Evolutionary conservation across 177 flowering plant genomes (phyloP).

Genomic region (Vitis hybrid): DNA sequence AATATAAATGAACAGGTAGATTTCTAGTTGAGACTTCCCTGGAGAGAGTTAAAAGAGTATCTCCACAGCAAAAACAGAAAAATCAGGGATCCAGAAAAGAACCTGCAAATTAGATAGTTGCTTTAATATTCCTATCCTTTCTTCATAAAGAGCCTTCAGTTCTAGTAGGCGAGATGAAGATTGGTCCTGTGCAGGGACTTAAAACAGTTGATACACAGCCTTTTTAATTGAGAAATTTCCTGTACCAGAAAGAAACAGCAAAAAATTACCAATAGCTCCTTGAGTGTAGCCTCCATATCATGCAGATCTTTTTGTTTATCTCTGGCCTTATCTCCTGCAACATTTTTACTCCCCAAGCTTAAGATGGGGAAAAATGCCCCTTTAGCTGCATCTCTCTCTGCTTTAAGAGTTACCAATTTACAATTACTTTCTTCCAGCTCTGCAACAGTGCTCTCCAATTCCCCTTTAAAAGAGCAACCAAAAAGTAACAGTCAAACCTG

Average conservation of each 20-base stretch:
- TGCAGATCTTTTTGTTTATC: conserved; percentile 76
- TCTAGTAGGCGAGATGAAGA: conserved; percentile 57
- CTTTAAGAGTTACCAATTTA: conserved; percentile 60
- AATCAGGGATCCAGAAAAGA: background rate
- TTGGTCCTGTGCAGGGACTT: conserved; percentile 50
- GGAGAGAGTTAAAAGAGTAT: background rate
- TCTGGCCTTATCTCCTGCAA: conserved; percentile 48
- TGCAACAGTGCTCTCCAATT: conserved; percentile 51
- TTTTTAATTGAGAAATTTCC: conserved; percentile 5
- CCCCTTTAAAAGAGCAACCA: conserved; percentile 52
- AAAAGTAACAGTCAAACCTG: conserved; percentile 4
- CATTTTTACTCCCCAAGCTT: conserved; percentile 50
- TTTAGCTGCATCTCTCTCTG: conserved; percentile 65
- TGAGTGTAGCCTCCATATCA: conserved; percentile 71
- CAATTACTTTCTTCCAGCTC: conserved; percentile 70
- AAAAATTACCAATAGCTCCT: conserved; percentile 62
- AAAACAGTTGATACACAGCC: conserved; percentile 4
- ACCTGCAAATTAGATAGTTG: conserved; percentile 71
- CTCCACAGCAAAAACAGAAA: background rate
- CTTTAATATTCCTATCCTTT: conserved; percentile 57
- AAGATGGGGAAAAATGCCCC: conserved; percentile 62
- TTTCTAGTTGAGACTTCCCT: background rate
- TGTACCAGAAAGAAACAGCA: background rate
- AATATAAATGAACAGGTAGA: background rate
- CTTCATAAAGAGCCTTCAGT: conserved; percentile 68